Evolutionary conservation across 345 rosid genomes (phyloP), one percentile per base, ranked within the genome.

Genomic region (Syzygium jambos): DNA sequence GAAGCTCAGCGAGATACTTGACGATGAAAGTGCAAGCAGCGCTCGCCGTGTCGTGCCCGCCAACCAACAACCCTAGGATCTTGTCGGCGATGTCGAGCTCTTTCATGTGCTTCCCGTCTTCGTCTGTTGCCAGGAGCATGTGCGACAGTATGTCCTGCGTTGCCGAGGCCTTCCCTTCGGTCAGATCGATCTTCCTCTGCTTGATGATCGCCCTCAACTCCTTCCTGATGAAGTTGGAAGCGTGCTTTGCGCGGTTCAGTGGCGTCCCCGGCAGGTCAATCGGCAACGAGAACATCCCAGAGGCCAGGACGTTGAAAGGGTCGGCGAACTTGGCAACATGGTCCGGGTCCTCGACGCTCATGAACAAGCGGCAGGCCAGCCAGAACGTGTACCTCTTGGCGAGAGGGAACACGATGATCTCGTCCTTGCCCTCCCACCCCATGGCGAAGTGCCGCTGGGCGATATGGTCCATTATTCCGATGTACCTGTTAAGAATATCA

Each of bases 1-100:
- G 89, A 52, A 88, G 87, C 78, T 88, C 89, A 34, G 87, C 89
- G 19, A 88, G 87, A 84, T 85, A 88, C 89, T 88, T 88, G 87
- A 88, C 89, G 1, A 88, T 49, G 53, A 88, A 88, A 49, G 89
- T 85, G 85, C 89, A 88, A 51, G 89, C 87, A 38, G 89, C 89
- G 84, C 89, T 88, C 27, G 89, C 89, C 4, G 89, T 88, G 87
- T 88, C 89, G 7, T 88, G 89, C 51, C 89, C 89, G 2, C 89
- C 89, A 43, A 88, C 3, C 85, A 88, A 38, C 54, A 88, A 41
- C 21, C 89, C 87, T n/a, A 88, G 85, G 84, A 88, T 88, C 85
- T 88, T 88, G 21, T 88, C 89, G 56, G 89, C 87, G 17, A 88
- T 88, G 85, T 88, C 85, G 43, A 88, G 29, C 80, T 88, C 89